These are phyloP conservation scores for Boletus reticulatus DNA, from an alignment of 768 basidiomycete species.

Conservation along the genomic window DNA sequence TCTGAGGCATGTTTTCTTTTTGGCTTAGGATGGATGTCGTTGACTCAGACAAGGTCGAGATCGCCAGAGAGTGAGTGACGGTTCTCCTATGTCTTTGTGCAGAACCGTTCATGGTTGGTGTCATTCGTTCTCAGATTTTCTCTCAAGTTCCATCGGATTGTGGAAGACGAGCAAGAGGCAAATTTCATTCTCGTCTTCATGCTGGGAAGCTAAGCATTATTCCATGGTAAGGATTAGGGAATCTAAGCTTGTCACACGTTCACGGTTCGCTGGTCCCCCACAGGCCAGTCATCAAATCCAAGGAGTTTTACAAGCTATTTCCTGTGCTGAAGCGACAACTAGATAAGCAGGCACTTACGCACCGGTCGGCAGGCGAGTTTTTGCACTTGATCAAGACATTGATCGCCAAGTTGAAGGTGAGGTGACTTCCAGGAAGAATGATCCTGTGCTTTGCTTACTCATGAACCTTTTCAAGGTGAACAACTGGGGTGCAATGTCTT, in stretches of 20 bases:
- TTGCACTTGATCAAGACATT: constrained; percentile 56
- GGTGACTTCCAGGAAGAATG: neutral
- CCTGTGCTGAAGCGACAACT: constrained; percentile 43
- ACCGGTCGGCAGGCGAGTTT: constrained; percentile 52
- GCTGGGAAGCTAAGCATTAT: constrained; percentile 52
- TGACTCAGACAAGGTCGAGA: constrained; percentile 58
- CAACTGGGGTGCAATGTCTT: constrained; percentile 64
- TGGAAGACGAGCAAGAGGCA: constrained; percentile 55
- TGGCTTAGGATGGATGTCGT: constrained; percentile 62
- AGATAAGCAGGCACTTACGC: constrained; percentile 48
- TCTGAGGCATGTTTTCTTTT: neutral
- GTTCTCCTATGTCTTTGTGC: neutral
- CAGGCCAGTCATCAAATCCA: constrained; percentile 59
- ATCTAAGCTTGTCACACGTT: neutral
- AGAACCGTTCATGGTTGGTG: neutral
- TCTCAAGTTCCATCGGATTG: constrained; percentile 59
- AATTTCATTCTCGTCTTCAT: constrained; percentile 55
- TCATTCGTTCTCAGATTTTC: constrained; percentile 39
- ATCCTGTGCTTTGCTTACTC: neutral
- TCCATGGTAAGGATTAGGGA: constrained; percentile 43
- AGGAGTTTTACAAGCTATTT: constrained; percentile 58
- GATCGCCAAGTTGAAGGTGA: constrained; percentile 69
- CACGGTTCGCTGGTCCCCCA: neutral
- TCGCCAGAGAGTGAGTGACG: constrained; percentile 49
- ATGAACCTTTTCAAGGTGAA: constrained; percentile 41